These are phyloP conservation scores for Fragaria nilgerrensis DNA, from an alignment of 306 rosid genomes.

Conservation along the genomic window DNA sequence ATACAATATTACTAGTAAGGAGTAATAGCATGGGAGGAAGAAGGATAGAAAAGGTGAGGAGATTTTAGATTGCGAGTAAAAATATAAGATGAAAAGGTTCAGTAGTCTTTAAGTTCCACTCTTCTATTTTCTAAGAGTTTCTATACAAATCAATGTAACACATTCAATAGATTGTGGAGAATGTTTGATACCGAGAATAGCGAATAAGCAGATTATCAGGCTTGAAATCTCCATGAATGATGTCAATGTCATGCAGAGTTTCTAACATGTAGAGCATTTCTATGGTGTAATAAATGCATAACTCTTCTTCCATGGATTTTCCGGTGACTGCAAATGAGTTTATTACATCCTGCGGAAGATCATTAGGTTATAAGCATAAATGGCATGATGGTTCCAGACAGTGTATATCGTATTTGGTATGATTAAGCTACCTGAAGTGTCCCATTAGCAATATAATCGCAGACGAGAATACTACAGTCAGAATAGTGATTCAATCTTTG, in stretches of 20 bases:
- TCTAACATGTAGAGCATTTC: conserved; percentile 91
- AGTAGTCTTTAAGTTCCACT: neutral
- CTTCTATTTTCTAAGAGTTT: neutral
- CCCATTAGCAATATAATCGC: conserved; percentile 75
- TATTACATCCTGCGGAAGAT: conserved; percentile 69
- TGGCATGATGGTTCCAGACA: conserved; percentile 10
- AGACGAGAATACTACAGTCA: conserved; percentile 75
- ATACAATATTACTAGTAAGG: neutral
- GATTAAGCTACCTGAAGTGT: conserved; percentile 72
- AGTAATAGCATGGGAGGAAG: neutral
- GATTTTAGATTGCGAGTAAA: neutral
- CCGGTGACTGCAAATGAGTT: conserved; percentile 61
- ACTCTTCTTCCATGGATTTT: conserved; percentile 85
- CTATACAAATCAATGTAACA: neutral
- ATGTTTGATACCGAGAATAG: conserved; percentile 62
- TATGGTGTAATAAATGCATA: conserved; percentile 78
- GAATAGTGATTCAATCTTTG: conserved; percentile 69
- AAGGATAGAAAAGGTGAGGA: neutral
- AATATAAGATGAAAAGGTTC: neutral
- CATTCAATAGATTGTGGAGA: conserved; percentile 9
- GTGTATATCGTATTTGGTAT: conserved; percentile 12
- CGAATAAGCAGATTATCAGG: conserved; percentile 93
- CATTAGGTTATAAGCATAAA: conserved; percentile 23
- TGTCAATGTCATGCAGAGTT: conserved; percentile 65
- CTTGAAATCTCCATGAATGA: conserved; percentile 97